Conservation (phyloP, 2,329 filamentous ascomycete species). For the Fusarium sarcochroum region DNA sequence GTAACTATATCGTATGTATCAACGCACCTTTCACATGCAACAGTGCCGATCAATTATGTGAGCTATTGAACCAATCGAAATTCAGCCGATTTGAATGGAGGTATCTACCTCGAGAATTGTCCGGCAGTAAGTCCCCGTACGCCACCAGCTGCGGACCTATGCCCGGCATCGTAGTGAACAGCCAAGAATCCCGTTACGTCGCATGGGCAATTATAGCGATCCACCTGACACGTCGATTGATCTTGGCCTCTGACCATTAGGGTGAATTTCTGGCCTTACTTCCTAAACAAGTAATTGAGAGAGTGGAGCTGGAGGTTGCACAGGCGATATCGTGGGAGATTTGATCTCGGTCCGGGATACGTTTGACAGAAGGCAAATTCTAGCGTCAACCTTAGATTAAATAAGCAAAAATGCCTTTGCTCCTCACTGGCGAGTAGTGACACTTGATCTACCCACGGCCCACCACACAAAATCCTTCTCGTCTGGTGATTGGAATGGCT, state of each 20-base stretch:
- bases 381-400: constrained; percentile 14
- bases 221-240: constrained; percentile 4
- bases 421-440: neutral
- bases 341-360: constrained; percentile 11
- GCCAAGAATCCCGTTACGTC: constrained; percentile 1
- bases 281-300: neutral
- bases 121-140: too few species aligned
- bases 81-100: too few species aligned
- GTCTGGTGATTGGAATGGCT: constrained; percentile 25
- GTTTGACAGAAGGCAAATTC: neutral
- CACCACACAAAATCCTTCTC: constrained; percentile 13
- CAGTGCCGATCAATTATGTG: too few species aligned
- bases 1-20: neutral
- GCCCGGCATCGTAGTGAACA: neutral
- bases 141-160: too few species aligned
- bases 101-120: too few species aligned
- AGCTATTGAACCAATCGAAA: too few species aligned
- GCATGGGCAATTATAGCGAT: constrained; percentile 1
- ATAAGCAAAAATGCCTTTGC: neutral
- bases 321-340: neutral
- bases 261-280: constrained; percentile 8
- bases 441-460: constrained; percentile 11
- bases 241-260: neutral
- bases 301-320: neutral
- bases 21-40: neutral